These are phyloP conservation scores for Globisporangium apiculatum DNA, from an alignment of 352 stramenopile genomes.

Conservation along the genomic window DNA sequence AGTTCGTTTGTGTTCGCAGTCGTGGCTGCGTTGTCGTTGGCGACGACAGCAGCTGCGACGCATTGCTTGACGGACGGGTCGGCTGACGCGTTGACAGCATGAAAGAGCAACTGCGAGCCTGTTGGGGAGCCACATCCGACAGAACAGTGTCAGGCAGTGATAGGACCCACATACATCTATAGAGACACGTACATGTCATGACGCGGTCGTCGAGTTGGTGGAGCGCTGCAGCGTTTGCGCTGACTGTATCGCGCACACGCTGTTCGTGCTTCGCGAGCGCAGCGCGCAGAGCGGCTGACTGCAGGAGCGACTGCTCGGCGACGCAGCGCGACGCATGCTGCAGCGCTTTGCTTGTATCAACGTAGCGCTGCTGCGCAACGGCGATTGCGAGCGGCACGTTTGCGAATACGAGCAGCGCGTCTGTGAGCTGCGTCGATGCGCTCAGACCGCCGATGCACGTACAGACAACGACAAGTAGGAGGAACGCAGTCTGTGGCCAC, in stretches of 20 bases:
- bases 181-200: slow-evolving; percentile 2
- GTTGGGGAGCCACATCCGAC: neutral
- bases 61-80: neutral
- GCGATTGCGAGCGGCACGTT: slow-evolving; percentile 23
- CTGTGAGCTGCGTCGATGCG: slow-evolving; percentile 28
- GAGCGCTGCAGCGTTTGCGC: slow-evolving; percentile 5
- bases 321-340: slow-evolving; percentile 29
- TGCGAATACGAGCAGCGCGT: slow-evolving; percentile 20
- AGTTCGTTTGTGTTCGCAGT: too few relatives aligned
- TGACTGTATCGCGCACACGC: neutral
- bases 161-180: too few relatives aligned
- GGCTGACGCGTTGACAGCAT: neutral
- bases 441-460: slow-evolving; percentile 35
- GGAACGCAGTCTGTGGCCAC: slow-evolving; percentile 42
- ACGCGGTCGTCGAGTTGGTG: slow-evolving; percentile 8
- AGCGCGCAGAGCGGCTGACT: neutral
- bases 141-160: neutral
- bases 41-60: neutral
- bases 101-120: slow-evolving; percentile 7
- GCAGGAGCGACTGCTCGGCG: slow-evolving; percentile 5
- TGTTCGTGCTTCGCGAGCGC: neutral
- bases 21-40: neutral
- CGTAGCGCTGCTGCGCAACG: slow-evolving; percentile 22
- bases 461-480: slow-evolving; percentile 40
- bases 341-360: slow-evolving; percentile 22